A percentile compares a stretch with the other conserved stretches of the same genome.
Conservation (phyloP, 2,329 filamentous ascomycete species). For the Septoria linicola region DNA sequence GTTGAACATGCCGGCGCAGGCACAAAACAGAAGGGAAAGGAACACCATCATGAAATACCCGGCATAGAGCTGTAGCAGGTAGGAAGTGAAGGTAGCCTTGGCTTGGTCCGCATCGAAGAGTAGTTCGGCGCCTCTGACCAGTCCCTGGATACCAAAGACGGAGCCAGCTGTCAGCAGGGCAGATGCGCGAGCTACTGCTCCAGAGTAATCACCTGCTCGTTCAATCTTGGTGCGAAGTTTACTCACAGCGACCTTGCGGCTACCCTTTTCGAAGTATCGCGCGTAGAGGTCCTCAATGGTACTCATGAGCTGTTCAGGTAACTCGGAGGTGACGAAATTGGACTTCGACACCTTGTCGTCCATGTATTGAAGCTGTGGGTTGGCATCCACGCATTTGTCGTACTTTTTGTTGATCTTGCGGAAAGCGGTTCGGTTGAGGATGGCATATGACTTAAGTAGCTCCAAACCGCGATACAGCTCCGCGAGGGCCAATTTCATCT, state of each 20-base stretch:
- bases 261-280: slow-evolving; percentile 89
- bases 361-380: slow-evolving; percentile 77
- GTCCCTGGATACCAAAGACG: slow-evolving; percentile 46
- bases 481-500: slow-evolving; percentile 85
- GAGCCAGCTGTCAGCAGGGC: slow-evolving; percentile 43
- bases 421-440: slow-evolving; percentile 89
- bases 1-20: slow-evolving; percentile 82
- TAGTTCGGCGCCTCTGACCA: slow-evolving; percentile 41
- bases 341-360: slow-evolving; percentile 86
- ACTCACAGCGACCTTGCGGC: slow-evolving; percentile 84
- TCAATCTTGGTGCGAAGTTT: slow-evolving; percentile 74
- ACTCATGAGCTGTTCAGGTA: slow-evolving; percentile 75
- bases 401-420: slow-evolving; percentile 99
- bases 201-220: slow-evolving; percentile 59
- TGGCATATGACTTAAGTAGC: slow-evolving; percentile 83
- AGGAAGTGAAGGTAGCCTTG: slow-evolving; percentile 33
- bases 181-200: slow-evolving; percentile 60
- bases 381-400: slow-evolving; percentile 81
- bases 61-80: slow-evolving; percentile 69
- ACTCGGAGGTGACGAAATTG: slow-evolving; percentile 87
- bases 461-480: slow-evolving; percentile 93
- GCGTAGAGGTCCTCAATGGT: slow-evolving; percentile 89
- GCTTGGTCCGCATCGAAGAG: slow-evolving; percentile 7
- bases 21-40: slow-evolving; percentile 77
- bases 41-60: slow-evolving; percentile 85